phyloP scores from a whole-genome alignment of 306 rosid genomes.

The Sechiopsis laciniata region DNA sequence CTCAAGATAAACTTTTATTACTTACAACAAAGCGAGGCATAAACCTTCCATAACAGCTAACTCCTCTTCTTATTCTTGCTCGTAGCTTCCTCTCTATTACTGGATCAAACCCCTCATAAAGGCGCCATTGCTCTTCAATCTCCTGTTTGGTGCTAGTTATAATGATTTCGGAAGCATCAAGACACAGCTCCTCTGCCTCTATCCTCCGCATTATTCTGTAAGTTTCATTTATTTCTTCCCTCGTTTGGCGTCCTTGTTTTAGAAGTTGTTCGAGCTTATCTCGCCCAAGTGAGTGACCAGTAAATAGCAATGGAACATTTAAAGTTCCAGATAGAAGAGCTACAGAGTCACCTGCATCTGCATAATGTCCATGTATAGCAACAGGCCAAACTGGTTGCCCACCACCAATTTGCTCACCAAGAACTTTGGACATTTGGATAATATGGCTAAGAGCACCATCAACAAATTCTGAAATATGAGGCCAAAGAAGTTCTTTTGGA shows the following conservation, averaged over 20 bases:
- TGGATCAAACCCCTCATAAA: constrained; percentile 68
- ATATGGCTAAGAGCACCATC: constrained; percentile 50
- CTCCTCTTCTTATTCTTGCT: constrained; percentile 52
- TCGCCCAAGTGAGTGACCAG: constrained; percentile 57
- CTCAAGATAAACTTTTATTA: constrained; percentile 14
- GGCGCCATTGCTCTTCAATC: constrained; percentile 58
- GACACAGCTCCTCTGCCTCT: constrained; percentile 57
- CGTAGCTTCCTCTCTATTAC: constrained; percentile 48
- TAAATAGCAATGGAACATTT: constrained; percentile 54
- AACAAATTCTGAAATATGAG: constrained; percentile 47
- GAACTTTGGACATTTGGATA: constrained; percentile 46
- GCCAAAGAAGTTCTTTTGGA: constrained; percentile 49
- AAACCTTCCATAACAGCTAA: constrained; percentile 51
- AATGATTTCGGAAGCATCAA: constrained; percentile 54
- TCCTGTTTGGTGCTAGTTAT: constrained; percentile 65
- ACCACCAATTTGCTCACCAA: constrained; percentile 50
- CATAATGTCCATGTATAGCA: constrained; percentile 60
- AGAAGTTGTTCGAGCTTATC: constrained; percentile 54
- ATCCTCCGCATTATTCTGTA: constrained; percentile 63
- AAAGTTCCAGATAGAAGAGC: constrained; percentile 57
- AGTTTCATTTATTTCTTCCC: constrained; percentile 47
- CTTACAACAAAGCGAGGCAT: constrained; percentile 63
- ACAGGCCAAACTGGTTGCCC: constrained; percentile 53
- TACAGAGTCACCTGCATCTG: constrained; percentile 61
- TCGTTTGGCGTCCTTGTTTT: constrained; percentile 55